Conservation (phyloP, 1,284 basidiomycete species). For the Ceratobasidium sp. region DNA sequence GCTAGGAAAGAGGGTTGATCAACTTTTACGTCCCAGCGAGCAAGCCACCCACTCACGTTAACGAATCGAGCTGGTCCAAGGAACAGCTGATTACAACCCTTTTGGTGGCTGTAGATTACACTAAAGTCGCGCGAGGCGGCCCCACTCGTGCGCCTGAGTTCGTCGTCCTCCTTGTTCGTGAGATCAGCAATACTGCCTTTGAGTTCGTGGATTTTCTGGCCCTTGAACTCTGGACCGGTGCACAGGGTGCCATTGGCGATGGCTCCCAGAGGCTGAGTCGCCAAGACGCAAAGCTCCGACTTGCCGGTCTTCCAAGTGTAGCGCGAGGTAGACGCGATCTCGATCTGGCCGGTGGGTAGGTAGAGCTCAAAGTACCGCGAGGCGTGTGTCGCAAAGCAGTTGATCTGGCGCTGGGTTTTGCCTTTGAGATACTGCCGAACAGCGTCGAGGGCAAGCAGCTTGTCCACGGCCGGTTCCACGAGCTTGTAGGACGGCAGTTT, state of each 20-base stretch:
- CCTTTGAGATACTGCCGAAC: slow-evolving; percentile 77
- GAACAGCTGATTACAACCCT: slow-evolving; percentile 92
- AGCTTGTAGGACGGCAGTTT: slow-evolving; percentile 44
- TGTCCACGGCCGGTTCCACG: slow-evolving; percentile 70
- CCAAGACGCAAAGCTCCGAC: slow-evolving; percentile 89
- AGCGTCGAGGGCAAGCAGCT: slow-evolving; percentile 70
- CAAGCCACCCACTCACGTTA: slow-evolving; percentile 73
- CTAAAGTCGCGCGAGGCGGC: slow-evolving; percentile 86
- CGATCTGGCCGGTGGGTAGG: slow-evolving; percentile 80
- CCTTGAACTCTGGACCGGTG: slow-evolving; percentile 52
- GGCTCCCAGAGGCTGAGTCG: slow-evolving; percentile 75
- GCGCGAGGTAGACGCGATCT: slow-evolving; percentile 86
- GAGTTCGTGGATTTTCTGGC: slow-evolving; percentile 79
- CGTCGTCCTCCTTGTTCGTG: slow-evolving; percentile 57
- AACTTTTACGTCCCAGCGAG: background rate
- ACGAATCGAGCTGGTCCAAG: slow-evolving; percentile 94
- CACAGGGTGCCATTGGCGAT: slow-evolving; percentile 7
- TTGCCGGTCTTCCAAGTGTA: slow-evolving; percentile 88
- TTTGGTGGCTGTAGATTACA: slow-evolving; percentile 88
- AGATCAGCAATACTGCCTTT: slow-evolving; percentile 61
- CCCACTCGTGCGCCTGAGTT: slow-evolving; percentile 78
- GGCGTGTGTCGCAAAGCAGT: slow-evolving; percentile 87
- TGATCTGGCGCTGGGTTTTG: slow-evolving; percentile 81
- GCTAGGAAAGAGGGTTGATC: slow-evolving; percentile 60
- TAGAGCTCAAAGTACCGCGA: slow-evolving; percentile 88